Base-by-base conservation (phyloP, 2,329 filamentous ascomycete species). In the Penicillium olsonii region DNA sequence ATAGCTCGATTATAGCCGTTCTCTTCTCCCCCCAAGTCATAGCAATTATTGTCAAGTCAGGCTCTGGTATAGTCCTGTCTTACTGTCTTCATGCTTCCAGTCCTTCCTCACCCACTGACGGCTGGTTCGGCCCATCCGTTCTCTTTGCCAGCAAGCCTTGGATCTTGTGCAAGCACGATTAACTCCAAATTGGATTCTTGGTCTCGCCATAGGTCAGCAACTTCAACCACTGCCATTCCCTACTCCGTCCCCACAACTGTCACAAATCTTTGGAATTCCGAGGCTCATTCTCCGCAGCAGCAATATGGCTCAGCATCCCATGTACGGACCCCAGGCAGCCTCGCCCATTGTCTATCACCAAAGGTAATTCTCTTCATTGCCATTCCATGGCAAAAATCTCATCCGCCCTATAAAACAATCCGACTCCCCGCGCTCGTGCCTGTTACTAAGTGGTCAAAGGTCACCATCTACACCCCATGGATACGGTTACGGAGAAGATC, bases 181-280 rank as follows among this genome's bases (percentile, higher is more conserved):
- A 63, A 60, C 53, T 57, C 61, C 48, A 64, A 64, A 53, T 56
- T 66, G 34, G 67, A 71, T 48, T 54, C 61, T 34, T 63, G 65
- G 55, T 64, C 64, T 62, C 65, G 63, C 53, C 60, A 64, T 49
- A 70, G 68, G 69, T 71, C 46, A 68, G 67, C 65, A 61, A 43
- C 49, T 55, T 53, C 40, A 52, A 40, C 53, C 44, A 56, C 45
- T 37, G 45, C 37, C 31, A 47, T 50, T 31, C 17, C 33, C 43
- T 18, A 24, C 45, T 24, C 18, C 42, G 11, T 33, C 18, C 33
- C 33, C 33, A 17, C 9, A 18, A 11, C 37, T 27, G 18, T 18
- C 37, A 9, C 24, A 39, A 19, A 9, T 39, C 50, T 34, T 37
- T 48, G 33, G 43, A 58, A 49, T 35, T 42, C 33, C 17, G 10